These are phyloP conservation scores for Phtheirospermum japonicum DNA, from an alignment of 257 asterid species.

Conservation along the genomic window DNA sequence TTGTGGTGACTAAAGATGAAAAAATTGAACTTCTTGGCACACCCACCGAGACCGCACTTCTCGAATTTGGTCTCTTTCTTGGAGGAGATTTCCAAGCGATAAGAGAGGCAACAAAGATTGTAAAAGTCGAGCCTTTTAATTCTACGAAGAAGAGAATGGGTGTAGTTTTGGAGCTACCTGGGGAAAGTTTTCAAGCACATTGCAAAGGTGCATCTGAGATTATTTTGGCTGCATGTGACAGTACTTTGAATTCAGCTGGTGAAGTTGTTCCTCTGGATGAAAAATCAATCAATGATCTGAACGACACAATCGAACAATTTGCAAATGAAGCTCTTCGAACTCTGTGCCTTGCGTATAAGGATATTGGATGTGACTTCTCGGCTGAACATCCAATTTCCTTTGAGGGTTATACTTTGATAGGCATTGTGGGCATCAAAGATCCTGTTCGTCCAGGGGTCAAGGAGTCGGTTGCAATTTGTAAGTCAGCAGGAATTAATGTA, in stretches of 20 bases:
- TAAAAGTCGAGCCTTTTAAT: constrained; percentile 87
- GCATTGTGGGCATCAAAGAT: constrained; percentile 83
- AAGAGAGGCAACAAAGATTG: constrained; percentile 46
- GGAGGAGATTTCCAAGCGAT: constrained; percentile 72
- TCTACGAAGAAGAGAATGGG: constrained; percentile 86
- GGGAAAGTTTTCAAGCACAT: constrained; percentile 62
- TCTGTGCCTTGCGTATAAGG: constrained; percentile 76
- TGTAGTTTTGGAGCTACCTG: constrained; percentile 68
- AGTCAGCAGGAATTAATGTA: constrained; percentile 76
- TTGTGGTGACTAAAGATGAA: constrained; percentile 50
- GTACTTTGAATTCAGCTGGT: constrained; percentile 48
- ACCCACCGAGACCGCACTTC: constrained; percentile 82
- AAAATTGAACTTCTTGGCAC: constrained; percentile 73
- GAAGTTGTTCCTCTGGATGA: constrained; percentile 59
- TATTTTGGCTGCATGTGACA: constrained; percentile 75
- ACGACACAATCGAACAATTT: constrained; percentile 65
- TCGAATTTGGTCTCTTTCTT: constrained; percentile 74
- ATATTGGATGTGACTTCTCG: constrained; percentile 45
- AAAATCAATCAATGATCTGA: constrained; percentile 35
- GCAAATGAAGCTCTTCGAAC: constrained; percentile 85
- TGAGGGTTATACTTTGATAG: constrained; percentile 72
- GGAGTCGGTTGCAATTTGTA: constrained; percentile 84
- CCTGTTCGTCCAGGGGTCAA: constrained; percentile 90
- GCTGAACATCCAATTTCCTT: constrained; percentile 52
- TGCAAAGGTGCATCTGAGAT: constrained; percentile 92